Evolutionary conservation across 352 stramenopile species (phyloP).

Genomic region (Globisporangium nagaii): DNA sequence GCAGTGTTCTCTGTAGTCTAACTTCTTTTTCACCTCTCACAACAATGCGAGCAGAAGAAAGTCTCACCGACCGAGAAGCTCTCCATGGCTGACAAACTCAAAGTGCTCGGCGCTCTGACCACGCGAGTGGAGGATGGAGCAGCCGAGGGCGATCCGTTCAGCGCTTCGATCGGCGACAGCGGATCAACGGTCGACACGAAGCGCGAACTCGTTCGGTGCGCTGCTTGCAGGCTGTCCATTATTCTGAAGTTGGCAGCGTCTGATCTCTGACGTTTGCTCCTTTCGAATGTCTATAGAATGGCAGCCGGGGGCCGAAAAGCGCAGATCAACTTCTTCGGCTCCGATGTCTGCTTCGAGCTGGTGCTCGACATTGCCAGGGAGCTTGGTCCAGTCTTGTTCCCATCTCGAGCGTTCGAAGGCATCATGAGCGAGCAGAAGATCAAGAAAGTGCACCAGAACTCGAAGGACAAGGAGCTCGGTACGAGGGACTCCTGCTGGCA

Average conservation of each 20-base stretch:
- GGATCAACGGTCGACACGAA: slow-evolving; percentile 52
- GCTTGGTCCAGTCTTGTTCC: slow-evolving; percentile 67
- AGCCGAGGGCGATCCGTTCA: slow-evolving; percentile 47
- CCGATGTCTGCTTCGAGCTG: slow-evolving; percentile 74
- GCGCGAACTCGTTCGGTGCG: slow-evolving; percentile 60
- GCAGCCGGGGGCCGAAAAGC: slow-evolving; percentile 55
- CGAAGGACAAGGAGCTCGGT: slow-evolving; percentile 69
- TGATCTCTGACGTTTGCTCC: no score
- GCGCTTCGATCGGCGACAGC: slow-evolving; percentile 11
- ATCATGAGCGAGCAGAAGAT: slow-evolving; percentile 81
- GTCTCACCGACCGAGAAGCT: slow-evolving; percentile 28
- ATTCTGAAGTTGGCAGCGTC: no score
- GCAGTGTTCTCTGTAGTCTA: no score
- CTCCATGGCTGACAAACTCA: slow-evolving; percentile 45
- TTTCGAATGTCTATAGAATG: slow-evolving; percentile 42
- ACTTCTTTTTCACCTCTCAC: neutral
- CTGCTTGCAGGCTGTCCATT: no score
- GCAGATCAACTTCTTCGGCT: slow-evolving; percentile 73
- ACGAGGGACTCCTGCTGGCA: neutral
- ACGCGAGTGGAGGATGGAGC: slow-evolving; percentile 56
- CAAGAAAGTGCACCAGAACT: slow-evolving; percentile 66
- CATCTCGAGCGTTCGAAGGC: slow-evolving; percentile 64
- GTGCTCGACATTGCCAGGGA: slow-evolving; percentile 57
- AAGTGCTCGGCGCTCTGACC: slow-evolving; percentile 49
- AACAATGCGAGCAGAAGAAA: neutral